Evolutionary conservation across 78 protist genomes (phyloP).

Genomic region (Andalucia godoyi): DNA sequence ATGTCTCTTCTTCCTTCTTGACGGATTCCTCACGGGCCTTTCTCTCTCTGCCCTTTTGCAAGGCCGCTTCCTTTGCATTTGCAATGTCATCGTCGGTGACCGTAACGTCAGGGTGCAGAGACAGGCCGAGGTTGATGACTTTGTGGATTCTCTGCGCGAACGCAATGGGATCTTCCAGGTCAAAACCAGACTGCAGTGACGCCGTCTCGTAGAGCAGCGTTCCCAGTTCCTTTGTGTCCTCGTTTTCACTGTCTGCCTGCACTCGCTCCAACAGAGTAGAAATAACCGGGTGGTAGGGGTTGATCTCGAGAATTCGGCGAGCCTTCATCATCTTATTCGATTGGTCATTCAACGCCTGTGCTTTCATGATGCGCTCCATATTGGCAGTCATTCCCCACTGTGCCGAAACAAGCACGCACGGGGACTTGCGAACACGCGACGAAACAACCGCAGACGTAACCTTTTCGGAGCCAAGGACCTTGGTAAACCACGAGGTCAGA

Average conservation of each 20-base stretch:
- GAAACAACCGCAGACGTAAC: conserved; percentile 57
- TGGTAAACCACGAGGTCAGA: conserved; percentile 46
- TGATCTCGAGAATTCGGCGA: conserved; percentile 71
- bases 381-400: conserved; percentile 82
- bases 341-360: conserved; percentile 65
- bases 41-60: no score
- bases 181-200: conserved; percentile 20
- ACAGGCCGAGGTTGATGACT: no score
- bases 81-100: not conserved
- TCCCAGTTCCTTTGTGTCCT: conserved; percentile 40
- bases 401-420: conserved; percentile 59
- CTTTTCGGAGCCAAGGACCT: conserved; percentile 30
- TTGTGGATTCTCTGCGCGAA: no score
- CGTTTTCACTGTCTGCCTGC: conserved; percentile 32
- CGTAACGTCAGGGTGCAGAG: no score
- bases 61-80: not conserved
- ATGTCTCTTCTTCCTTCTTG: no score
- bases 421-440: conserved; percentile 59
- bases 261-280: conserved; percentile 28
- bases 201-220: conserved; percentile 68
- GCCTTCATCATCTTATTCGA: not conserved
- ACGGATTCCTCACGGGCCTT: no score
- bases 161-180: conserved; percentile 8
- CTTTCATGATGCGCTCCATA: conserved; percentile 84
- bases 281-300: conserved; percentile 80